phyloP scores from a whole-genome alignment of 2,329 filamentous ascomycete genomes.

The Verticillium nubilum region DNA sequence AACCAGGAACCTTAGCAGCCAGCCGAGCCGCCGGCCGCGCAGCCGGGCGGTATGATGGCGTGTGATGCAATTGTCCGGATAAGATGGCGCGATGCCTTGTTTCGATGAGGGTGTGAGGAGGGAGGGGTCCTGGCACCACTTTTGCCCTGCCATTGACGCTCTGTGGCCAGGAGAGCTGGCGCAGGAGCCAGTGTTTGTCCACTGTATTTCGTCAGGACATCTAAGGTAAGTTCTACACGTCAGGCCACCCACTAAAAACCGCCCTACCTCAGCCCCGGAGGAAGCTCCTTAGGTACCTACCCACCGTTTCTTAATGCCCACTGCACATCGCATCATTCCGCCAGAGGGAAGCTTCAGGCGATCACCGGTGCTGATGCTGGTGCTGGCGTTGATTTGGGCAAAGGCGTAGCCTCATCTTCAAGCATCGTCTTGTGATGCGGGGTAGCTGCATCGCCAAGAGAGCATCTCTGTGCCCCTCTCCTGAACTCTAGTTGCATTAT shows the following conservation, averaged over 20 bases:
- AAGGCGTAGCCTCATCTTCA: not conserved
- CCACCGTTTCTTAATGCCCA: too few relatives aligned
- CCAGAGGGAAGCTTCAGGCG: not conserved
- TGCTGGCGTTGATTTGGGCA: not conserved
- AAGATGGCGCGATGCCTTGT: not conserved
- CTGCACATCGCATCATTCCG: not conserved
- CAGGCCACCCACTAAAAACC: not conserved
- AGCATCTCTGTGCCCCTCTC: not conserved
- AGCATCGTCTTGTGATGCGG: not conserved
- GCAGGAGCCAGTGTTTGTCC: not conserved
- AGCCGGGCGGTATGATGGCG: not conserved
- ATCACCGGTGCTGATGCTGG: not conserved
- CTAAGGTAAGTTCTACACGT: not conserved
- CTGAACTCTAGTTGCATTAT: not conserved
- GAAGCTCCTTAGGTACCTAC: too few relatives aligned
- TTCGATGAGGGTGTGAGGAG: not conserved
- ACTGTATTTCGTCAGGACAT: not conserved
- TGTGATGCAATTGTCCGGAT: not conserved
- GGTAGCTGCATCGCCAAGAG: not conserved
- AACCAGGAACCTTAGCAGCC: not conserved
- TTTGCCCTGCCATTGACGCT: not conserved
- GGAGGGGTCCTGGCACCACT: not conserved
- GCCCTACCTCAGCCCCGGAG: not conserved
- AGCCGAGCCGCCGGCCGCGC: not conserved
- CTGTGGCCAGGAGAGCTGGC: not conserved